A percentile compares a stretch with the other conserved stretches of the same genome.
These are phyloP conservation scores for Vanrija humicola DNA, from an alignment of 1,284 basidiomycete species.

Conservation along the genomic window DNA sequence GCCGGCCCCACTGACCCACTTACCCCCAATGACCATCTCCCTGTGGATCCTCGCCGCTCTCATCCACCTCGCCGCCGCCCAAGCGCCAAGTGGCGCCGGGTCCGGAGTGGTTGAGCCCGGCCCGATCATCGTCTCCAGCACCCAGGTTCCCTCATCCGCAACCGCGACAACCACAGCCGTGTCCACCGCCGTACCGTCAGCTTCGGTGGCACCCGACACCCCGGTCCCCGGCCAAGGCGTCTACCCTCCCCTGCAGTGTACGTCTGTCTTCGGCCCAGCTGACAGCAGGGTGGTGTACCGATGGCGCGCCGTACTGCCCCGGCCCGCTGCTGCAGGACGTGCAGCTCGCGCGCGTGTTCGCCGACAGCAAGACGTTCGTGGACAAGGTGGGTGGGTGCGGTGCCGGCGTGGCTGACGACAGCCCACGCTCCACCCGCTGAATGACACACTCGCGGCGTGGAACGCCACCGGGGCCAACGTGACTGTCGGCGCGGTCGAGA, in stretches of 20 bases:
- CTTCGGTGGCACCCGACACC: conserved; percentile 57
- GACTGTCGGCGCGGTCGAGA: conserved; percentile 52
- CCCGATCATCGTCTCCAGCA: too few relatives aligned
- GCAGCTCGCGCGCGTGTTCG: conserved; percentile 68
- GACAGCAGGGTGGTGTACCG: conserved; percentile 29
- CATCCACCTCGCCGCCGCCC: too few relatives aligned
- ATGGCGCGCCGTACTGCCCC: conserved; percentile 68
- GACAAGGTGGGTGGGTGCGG: conserved; percentile 55
- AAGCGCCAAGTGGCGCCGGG: too few relatives aligned
- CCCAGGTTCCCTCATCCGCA: background rate
- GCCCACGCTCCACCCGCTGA: conserved; percentile 65
- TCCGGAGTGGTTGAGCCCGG: too few relatives aligned
- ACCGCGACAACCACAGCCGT: conserved; percentile 22
- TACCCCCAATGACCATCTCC: background rate
- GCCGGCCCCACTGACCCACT: background rate
- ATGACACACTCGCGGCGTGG: conserved; percentile 69
- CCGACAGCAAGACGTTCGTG: conserved; percentile 76
- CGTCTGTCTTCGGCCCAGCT: background rate
- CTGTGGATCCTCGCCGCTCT: background rate
- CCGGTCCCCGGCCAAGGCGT: conserved; percentile 64
- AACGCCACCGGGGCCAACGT: conserved; percentile 57
- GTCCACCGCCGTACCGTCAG: conserved; percentile 54
- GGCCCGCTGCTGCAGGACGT: conserved; percentile 81
- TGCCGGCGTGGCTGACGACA: conserved; percentile 30
- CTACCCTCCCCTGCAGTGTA: conserved; percentile 63